These are phyloP conservation scores for Arctium lappa DNA, from an alignment of 129 eudicot species.

Conservation along the genomic window DNA sequence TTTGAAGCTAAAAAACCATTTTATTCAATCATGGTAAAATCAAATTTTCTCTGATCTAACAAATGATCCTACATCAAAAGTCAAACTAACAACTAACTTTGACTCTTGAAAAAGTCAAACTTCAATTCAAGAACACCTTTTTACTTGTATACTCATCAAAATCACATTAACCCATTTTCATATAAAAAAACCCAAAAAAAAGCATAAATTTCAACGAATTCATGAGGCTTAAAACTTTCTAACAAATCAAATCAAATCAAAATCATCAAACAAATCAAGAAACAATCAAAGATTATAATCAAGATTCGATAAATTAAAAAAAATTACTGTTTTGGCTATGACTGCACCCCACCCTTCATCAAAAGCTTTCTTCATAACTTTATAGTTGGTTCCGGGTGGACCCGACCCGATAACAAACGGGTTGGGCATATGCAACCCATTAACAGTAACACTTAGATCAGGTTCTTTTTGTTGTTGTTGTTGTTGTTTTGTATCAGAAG, in stretches of 20 bases:
- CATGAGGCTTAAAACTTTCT: background rate
- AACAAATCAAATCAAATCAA: background rate
- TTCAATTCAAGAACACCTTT: background rate
- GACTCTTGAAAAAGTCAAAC: conserved; percentile 15
- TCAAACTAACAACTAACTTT: background rate
- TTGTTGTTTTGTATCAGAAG: conserved; percentile 20
- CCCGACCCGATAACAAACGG: conserved; percentile 99
- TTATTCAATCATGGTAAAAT: too few relatives aligned
- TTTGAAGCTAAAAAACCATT: background rate
- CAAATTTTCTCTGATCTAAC: conserved; percentile 1
- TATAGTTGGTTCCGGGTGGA: conserved; percentile 97
- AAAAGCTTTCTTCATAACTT: conserved; percentile 92
- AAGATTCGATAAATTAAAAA: background rate
- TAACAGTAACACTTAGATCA: conserved; percentile 81
- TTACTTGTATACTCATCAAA: background rate
- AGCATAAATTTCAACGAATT: background rate
- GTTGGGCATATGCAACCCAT: conserved; percentile 93
- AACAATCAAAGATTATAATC: background rate
- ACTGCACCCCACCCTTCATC: conserved; percentile 99
- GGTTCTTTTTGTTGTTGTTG: conserved; percentile 36
- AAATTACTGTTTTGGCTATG: conserved; percentile 86
- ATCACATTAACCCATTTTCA: background rate
- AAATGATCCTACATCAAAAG: background rate
- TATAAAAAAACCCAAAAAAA: background rate
- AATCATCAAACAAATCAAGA: background rate